phyloP scores from a whole-genome alignment of 2,329 filamentous ascomycete species.

The Aureobasidium namibiae region DNA sequence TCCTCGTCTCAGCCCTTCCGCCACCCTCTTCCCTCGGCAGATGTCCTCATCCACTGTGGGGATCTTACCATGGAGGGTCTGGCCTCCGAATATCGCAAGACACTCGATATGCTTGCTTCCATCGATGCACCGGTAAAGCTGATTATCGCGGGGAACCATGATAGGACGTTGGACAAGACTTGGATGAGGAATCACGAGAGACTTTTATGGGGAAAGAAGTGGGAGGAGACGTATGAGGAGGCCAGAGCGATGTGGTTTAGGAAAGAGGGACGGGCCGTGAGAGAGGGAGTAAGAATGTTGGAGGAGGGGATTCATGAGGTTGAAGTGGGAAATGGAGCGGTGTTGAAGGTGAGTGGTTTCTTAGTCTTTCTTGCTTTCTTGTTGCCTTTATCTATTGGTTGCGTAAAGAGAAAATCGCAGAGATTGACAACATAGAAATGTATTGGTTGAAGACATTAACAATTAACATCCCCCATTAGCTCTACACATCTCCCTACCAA shows the following conservation, averaged over 20 bases:
- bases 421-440: no score
- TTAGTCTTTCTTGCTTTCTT: background rate
- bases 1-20: slow-evolving; percentile 15
- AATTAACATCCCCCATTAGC: slow-evolving; percentile 1
- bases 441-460: no score
- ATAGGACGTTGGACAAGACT: slow-evolving; percentile 47
- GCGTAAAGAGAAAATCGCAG: no score
- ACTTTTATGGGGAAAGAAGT: slow-evolving; percentile 17
- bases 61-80: slow-evolving; percentile 49
- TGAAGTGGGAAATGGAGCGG: slow-evolving; percentile 40
- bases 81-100: slow-evolving; percentile 38
- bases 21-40: slow-evolving; percentile 40
- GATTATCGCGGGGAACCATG: slow-evolving; percentile 57
- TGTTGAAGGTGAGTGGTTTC: slow-evolving; percentile 27
- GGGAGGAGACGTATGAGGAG: background rate
- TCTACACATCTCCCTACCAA: slow-evolving; percentile 48
- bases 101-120: slow-evolving; percentile 38
- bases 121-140: slow-evolving; percentile 51
- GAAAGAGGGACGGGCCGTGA: slow-evolving; percentile 20
- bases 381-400: background rate
- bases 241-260: slow-evolving; percentile 42
- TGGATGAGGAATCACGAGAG: slow-evolving; percentile 19
- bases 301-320: slow-evolving; percentile 46
- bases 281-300: slow-evolving; percentile 24
- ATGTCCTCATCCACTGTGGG: slow-evolving; percentile 51